Conservation (phyloP, 1,284 basidiomycete genomes). For the Pulveroboletus sp. region DNA sequence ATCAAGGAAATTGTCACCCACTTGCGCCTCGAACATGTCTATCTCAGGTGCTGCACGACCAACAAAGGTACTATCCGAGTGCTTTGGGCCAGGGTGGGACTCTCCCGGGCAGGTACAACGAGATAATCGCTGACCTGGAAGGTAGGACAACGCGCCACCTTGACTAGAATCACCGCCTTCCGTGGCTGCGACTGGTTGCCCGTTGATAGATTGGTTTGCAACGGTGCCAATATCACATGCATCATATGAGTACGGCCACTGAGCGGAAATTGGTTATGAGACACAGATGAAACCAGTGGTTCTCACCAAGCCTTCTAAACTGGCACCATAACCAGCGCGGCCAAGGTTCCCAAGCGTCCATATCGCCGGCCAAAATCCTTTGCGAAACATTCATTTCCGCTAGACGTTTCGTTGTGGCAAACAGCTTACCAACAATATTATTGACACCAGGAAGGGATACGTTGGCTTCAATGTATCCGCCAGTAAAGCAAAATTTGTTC, state of each 20-base stretch:
- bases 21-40: slow-evolving; percentile 46
- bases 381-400: slow-evolving; percentile 14
- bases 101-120: slow-evolving; percentile 57
- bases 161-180: slow-evolving; percentile 36
- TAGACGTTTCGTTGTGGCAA: not conserved
- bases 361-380: slow-evolving; percentile 54
- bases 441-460: slow-evolving; percentile 66
- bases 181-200: slow-evolving; percentile 37
- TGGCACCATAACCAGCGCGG: slow-evolving; percentile 49
- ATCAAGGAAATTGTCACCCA: slow-evolving; percentile 5
- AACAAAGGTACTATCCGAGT: slow-evolving; percentile 50
- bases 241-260: slow-evolving; percentile 48
- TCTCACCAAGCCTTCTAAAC: slow-evolving; percentile 37
- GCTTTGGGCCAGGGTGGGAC: slow-evolving; percentile 56
- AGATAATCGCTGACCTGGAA: slow-evolving; percentile 50
- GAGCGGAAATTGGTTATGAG: slow-evolving; percentile 8
- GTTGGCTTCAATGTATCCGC: slow-evolving; percentile 56
- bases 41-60: slow-evolving; percentile 54
- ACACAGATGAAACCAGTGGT: not conserved
- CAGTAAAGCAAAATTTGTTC: slow-evolving; percentile 81
- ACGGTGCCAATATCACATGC: slow-evolving; percentile 58
- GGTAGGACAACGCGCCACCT: slow-evolving; percentile 39
- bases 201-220: slow-evolving; percentile 45
- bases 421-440: slow-evolving; percentile 44
- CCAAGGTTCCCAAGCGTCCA: slow-evolving; percentile 71